phyloP scores from a whole-genome alignment of 83 land plant species.

The Picea abies region DNA sequence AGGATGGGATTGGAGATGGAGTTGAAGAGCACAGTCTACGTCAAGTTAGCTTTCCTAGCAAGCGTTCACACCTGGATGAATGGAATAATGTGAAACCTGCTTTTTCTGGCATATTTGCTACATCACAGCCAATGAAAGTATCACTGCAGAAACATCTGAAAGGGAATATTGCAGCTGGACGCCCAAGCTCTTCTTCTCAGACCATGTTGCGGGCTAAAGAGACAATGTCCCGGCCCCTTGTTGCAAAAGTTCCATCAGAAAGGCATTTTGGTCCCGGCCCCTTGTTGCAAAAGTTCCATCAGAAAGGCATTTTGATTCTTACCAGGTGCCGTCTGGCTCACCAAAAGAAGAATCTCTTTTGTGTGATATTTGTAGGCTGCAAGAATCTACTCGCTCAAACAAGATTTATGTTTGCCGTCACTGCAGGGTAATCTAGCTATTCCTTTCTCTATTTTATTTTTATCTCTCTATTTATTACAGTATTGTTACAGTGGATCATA shows the following conservation, averaged over 20 bases:
- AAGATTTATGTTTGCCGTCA: constrained; percentile 60
- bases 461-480: not conserved
- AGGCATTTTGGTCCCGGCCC: constrained; percentile 49
- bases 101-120: constrained; percentile 6
- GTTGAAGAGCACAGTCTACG: constrained; percentile 5
- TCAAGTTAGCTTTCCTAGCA: constrained; percentile 8
- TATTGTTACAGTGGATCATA: not conserved
- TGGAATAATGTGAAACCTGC: not conserved
- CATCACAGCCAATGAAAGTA: not conserved
- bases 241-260: constrained; percentile 33
- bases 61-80: constrained; percentile 5
- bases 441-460: not conserved
- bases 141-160: constrained; percentile 29
- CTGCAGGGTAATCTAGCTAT: constrained; percentile 69
- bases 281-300: too few relatives aligned
- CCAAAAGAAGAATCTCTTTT: constrained; percentile 42
- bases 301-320: too few relatives aligned
- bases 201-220: constrained; percentile 42
- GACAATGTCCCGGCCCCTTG: constrained; percentile 35
- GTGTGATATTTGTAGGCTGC: constrained; percentile 82
- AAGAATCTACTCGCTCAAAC: constrained; percentile 58
- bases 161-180: constrained; percentile 18
- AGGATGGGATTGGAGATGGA: constrained; percentile 62
- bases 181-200: constrained; percentile 30
- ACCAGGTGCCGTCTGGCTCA: constrained; percentile 23